These are phyloP conservation scores for Fistulina hepatica DNA, from an alignment of 1,284 basidiomycete genomes.

Conservation along the genomic window DNA sequence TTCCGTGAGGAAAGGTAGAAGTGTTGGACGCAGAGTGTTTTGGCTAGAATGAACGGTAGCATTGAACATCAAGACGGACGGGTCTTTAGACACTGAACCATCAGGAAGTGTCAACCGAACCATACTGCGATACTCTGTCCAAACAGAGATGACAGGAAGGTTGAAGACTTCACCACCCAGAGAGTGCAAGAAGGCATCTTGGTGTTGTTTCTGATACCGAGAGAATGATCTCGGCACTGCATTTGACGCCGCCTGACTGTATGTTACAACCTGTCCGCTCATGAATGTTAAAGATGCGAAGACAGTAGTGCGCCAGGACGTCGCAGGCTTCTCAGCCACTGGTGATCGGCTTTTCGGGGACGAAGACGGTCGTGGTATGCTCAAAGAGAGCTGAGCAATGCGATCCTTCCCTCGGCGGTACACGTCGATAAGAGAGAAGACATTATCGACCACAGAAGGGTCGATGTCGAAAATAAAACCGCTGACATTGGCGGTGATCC, in stretches of 20 bases:
- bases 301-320: conserved; percentile 56
- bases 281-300: conserved; percentile 67
- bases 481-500: conserved; percentile 65
- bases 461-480: conserved; percentile 84
- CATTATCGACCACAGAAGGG: conserved; percentile 67
- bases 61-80: conserved; percentile 61
- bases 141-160: conserved; percentile 74
- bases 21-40: conserved; percentile 69
- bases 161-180: conserved; percentile 53
- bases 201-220: conserved; percentile 22
- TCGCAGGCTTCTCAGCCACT: conserved; percentile 21
- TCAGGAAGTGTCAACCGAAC: conserved; percentile 30
- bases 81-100: conserved; percentile 25
- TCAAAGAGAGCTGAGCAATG: conserved; percentile 50
- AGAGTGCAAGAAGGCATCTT: conserved; percentile 37
- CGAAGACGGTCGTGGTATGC: conserved; percentile 33
- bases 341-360: conserved; percentile 17
- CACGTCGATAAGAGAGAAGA: conserved; percentile 76
- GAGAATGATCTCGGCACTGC: conserved; percentile 26
- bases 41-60: conserved; percentile 77
- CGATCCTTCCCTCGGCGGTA: conserved; percentile 76
- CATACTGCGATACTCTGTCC: conserved; percentile 67
- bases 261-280: conserved; percentile 69
- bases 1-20: conserved; percentile 77
- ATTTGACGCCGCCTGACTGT: conserved; percentile 34